Conservation (phyloP, 129 eudicot genomes). For the Lactuca sativa region DNA sequence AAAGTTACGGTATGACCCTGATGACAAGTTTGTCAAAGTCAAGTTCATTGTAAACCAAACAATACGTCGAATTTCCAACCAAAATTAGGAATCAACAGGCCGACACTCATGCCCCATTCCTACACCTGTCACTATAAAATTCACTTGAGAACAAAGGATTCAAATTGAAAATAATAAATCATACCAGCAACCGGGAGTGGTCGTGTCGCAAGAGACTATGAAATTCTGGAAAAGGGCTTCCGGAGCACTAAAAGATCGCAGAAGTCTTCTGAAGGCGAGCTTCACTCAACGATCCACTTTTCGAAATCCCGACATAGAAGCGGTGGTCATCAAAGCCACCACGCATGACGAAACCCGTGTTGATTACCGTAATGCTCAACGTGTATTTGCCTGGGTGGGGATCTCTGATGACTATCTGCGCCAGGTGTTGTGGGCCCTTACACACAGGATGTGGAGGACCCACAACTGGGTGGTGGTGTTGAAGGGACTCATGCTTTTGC, state of each 20-base stretch:
- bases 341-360: constrained; percentile 49
- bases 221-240: constrained; percentile 63
- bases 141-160: constrained; percentile 1
- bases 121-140: constrained; percentile 22
- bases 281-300: constrained; percentile 39
- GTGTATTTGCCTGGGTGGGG: constrained; percentile 58
- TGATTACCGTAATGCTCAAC: constrained; percentile 41
- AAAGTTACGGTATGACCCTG: constrained; percentile 24
- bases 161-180: background rate
- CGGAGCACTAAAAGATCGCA: constrained; percentile 61
- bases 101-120: constrained; percentile 29
- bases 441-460: constrained; percentile 47
- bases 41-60: constrained; percentile 24
- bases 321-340: constrained; percentile 66
- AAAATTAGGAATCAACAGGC: constrained; percentile 23
- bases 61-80: constrained; percentile 22
- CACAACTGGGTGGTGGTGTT: constrained; percentile 60
- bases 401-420: constrained; percentile 43
- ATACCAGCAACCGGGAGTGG: background rate
- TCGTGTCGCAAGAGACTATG: constrained; percentile 29
- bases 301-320: constrained; percentile 57
- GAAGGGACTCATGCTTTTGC: constrained; percentile 67
- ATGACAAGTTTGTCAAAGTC: constrained; percentile 31
- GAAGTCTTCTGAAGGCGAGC: constrained; percentile 52
- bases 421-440: constrained; percentile 48